Base-by-base conservation (phyloP, 257 asterid species). In the Penstemon newberryi region DNA sequence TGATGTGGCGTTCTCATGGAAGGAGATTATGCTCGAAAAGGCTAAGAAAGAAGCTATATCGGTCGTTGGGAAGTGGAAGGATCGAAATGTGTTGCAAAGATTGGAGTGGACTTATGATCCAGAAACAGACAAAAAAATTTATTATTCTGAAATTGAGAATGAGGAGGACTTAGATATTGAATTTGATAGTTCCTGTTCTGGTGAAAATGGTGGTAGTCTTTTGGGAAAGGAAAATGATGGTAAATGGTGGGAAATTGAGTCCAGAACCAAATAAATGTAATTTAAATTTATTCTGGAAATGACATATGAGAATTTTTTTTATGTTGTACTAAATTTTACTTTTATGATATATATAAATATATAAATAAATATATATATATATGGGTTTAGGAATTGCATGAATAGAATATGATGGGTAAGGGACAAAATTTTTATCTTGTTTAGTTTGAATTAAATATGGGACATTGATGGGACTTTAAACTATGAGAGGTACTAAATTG, bases 101-200 rank as follows among this genome's bases (percentile, higher is more conserved):
- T 72, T 93, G 78, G 99, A 90, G 69, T 90, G 99, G 99, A 78
- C 69, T 0, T 88, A 84, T 76, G 86, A 87, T 74, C 95, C 95
- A 0, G 86, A 78, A 68, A 78, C 51, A 10, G 91, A 85, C 65
- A 82, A 68, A 60, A 73, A 73, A 38, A 4, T 18, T 10, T 70
- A 62, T 72, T 36, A 33, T 63, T 59, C 80, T 10, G 94, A 81
- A 67, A 66, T 73, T 45, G 86, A 68, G 70, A 79, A 81, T n/a
- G 83, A 81, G 42, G 80, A 60, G 42, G 80, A 60, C 50, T 82
- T 81, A 5, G 91, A 85, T 77, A 36, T 69, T 40, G 89, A 76
- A 5, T 75, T 52, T 70, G 36, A 63, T 38, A 73, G 80, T 74
- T 15, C 18, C 18, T 15, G 18, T 15, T 77, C 79, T 4, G 66